Conservation (phyloP, 225 moss, liverwort and hornwort genomes). For the Polytrichum formosum region DNA sequence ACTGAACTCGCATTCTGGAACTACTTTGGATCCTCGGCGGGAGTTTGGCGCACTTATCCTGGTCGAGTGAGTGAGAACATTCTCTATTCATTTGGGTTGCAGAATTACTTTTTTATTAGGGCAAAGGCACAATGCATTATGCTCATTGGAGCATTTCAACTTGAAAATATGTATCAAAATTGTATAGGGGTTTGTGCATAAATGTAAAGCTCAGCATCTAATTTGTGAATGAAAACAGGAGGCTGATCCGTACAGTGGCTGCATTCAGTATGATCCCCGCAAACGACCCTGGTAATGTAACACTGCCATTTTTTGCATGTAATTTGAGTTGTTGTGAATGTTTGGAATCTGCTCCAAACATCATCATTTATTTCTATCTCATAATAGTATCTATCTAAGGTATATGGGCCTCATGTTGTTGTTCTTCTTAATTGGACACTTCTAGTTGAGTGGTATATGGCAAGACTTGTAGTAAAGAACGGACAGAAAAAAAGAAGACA, state of each 20-base stretch:
- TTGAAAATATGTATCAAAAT: too few relatives aligned
- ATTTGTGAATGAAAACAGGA: conserved; percentile 32
- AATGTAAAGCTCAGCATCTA: too few relatives aligned
- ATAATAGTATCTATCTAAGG: background rate
- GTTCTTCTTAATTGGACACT: too few relatives aligned
- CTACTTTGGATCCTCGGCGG: conserved; percentile 44
- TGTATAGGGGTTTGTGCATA: too few relatives aligned
- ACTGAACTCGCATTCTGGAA: conserved; percentile 34
- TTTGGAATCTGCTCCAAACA: conserved; percentile 7
- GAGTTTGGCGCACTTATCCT: conserved; percentile 37
- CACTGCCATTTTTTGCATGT: background rate
- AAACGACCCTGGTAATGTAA: conserved; percentile 41
- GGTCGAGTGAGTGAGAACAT: conserved; percentile 27
- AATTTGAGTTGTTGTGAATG: too few relatives aligned
- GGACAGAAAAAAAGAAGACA: too few relatives aligned
- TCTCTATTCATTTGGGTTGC: background rate
- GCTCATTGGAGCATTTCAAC: too few relatives aligned
- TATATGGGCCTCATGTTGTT: too few relatives aligned
- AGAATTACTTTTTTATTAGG: background rate
- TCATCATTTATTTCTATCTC: background rate
- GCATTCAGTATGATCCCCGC: conserved; percentile 41
- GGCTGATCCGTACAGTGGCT: conserved; percentile 24
- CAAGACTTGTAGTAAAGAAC: too few relatives aligned
- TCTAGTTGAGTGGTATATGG: too few relatives aligned
- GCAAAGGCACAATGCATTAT: too few relatives aligned